Evolutionary conservation across 768 basidiomycete genomes (phyloP).

Genomic region (Tylopilus sp.): DNA sequence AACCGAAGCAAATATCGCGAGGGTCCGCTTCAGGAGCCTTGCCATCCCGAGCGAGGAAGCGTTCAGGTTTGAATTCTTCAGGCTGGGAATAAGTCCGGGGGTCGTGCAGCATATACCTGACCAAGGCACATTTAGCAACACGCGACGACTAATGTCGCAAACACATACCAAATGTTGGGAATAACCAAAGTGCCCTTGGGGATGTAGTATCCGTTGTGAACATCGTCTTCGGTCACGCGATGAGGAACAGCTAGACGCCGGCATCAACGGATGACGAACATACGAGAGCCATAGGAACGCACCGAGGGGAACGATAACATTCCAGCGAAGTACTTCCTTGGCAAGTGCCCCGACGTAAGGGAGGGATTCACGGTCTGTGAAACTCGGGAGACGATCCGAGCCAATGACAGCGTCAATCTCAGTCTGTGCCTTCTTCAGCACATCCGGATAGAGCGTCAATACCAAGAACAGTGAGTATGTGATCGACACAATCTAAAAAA

Average conservation of each 20-base stretch:
- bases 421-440: conserved; percentile 53
- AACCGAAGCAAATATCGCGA: conserved; percentile 62
- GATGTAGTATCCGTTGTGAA: conserved; percentile 59
- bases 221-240: conserved; percentile 54
- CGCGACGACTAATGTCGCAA: conserved; percentile 11
- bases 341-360: conserved; percentile 60
- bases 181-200: conserved; percentile 41
- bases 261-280: conserved; percentile 29
- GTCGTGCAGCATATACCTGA: conserved; percentile 33
- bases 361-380: conserved; percentile 52
- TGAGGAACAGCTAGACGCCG: conserved; percentile 38
- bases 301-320: conserved; percentile 39
- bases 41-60: conserved; percentile 43
- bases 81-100: conserved; percentile 48
- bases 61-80: conserved; percentile 54
- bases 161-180: conserved; percentile 21
- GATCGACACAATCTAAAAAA: conserved; percentile 54
- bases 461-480: conserved; percentile 62
- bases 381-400: conserved; percentile 55
- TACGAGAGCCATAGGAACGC: conserved; percentile 22
- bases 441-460: conserved; percentile 54
- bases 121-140: neutral
- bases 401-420: conserved; percentile 63
- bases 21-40: conserved; percentile 51
- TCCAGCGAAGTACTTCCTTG: conserved; percentile 54